Evolutionary conservation across 1,139 yeast species (phyloP).

Genomic region (Pichia norvegensis): DNA sequence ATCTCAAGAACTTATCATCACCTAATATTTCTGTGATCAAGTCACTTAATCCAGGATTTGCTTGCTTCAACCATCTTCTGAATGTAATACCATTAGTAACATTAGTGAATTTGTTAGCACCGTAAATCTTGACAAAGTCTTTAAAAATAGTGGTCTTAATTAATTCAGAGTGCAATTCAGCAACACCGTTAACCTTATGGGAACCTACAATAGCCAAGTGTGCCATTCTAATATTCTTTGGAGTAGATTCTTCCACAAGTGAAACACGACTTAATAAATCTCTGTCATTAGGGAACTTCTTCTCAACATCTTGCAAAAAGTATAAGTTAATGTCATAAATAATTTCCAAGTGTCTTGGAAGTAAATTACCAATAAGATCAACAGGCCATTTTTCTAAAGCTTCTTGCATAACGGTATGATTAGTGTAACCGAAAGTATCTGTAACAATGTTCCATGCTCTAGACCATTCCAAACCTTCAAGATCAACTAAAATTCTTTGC

Average conservation of each 20-base stretch:
- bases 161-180: constrained; percentile 88
- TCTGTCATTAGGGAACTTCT: constrained; percentile 62
- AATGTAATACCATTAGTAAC: constrained; percentile 96
- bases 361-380: constrained; percentile 61
- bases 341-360: constrained; percentile 90
- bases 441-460: constrained; percentile 82
- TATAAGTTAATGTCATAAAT: constrained; percentile 77
- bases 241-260: constrained; percentile 70
- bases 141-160: constrained; percentile 84
- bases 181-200: constrained; percentile 92
- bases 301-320: constrained; percentile 72
- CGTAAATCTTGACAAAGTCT: constrained; percentile 79
- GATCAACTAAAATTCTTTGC: constrained; percentile 77
- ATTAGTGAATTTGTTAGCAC: constrained; percentile 75
- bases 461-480: constrained; percentile 75
- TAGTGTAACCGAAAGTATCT: constrained; percentile 81
- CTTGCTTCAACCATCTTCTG: constrained; percentile 93
- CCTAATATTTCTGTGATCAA: constrained; percentile 69
- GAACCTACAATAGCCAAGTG: constrained; percentile 85
- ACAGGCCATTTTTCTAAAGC: constrained; percentile 97
- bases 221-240: constrained; percentile 89
- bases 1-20: constrained; percentile 60
- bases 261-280: constrained; percentile 68
- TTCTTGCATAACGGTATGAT: constrained; percentile 91
- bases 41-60: constrained; percentile 71